Evolutionary conservation across 805 yeast species (phyloP).

Genomic region (Citeromyces nyonsensis): DNA sequence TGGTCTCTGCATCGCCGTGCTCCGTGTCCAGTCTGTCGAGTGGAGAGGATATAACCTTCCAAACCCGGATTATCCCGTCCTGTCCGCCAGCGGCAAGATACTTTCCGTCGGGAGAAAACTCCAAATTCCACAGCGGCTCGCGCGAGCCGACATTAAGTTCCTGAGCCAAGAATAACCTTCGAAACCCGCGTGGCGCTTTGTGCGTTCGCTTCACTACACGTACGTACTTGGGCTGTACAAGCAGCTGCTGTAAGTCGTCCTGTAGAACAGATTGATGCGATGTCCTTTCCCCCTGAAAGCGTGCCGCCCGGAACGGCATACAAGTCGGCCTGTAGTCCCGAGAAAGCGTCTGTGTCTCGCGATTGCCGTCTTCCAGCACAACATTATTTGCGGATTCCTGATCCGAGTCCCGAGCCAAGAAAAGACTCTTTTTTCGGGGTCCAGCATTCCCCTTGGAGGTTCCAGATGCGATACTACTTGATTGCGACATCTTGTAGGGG

Average conservation of each 20-base stretch:
- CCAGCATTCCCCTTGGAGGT: too few relatives aligned
- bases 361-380: too few relatives aligned
- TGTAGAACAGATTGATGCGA: too few relatives aligned
- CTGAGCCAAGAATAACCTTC: slow-evolving; percentile 49
- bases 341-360: too few relatives aligned
- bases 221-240: slow-evolving; percentile 34
- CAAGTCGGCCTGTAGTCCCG: too few relatives aligned
- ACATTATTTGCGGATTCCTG: too few relatives aligned
- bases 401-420: too few relatives aligned
- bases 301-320: too few relatives aligned
- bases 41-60: slow-evolving; percentile 71
- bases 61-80: slow-evolving; percentile 49
- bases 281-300: too few relatives aligned
- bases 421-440: too few relatives aligned
- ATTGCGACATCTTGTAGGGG: too few relatives aligned
- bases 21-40: slow-evolving; percentile 31
- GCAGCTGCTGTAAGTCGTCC: slow-evolving; percentile 5
- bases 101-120: slow-evolving; percentile 69
- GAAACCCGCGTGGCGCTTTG: slow-evolving; percentile 26
- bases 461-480: too few relatives aligned
- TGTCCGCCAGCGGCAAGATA: slow-evolving; percentile 77
- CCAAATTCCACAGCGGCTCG: slow-evolving; percentile 51
- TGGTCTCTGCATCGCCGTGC: slow-evolving; percentile 1
- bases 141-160: slow-evolving; percentile 22
- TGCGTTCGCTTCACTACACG: slow-evolving; percentile 30